Conservation (phyloP, 352 stramenopile species). For the Phytophthora agathidicida region DNA sequence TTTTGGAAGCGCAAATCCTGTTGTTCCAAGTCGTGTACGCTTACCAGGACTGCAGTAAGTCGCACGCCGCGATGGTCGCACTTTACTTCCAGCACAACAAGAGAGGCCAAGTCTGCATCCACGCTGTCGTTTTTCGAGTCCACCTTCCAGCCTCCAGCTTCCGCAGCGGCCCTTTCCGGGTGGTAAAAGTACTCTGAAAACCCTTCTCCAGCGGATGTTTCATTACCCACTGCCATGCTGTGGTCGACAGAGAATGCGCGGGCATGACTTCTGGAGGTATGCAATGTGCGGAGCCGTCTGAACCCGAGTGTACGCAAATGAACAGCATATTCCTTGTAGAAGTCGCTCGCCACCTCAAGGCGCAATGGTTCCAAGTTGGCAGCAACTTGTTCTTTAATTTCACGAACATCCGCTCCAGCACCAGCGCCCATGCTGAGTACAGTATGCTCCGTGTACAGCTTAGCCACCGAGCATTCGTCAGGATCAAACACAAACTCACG, state of each 20-base stretch:
- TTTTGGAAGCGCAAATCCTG: conserved; percentile 70
- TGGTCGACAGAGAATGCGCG: conserved; percentile 26
- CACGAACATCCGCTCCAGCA: conserved; percentile 58
- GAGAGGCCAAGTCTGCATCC: conserved; percentile 23
- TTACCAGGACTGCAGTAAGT: conserved; percentile 66
- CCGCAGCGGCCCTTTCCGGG: conserved; percentile 41
- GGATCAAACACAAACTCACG: conserved; percentile 83
- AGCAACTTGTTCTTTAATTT: conserved; percentile 79
- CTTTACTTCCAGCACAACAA: conserved; percentile 75
- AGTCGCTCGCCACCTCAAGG: conserved; percentile 73
- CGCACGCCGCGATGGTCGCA: conserved; percentile 77
- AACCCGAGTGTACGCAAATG: conserved; percentile 77
- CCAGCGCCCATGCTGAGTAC: conserved; percentile 71
- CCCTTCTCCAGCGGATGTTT: conserved; percentile 47
- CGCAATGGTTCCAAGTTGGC: conserved; percentile 70
- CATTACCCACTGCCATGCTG: conserved; percentile 14
- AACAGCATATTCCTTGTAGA: conserved; percentile 70
- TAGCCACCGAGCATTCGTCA: conserved; percentile 72
- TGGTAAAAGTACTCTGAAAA: conserved; percentile 82
- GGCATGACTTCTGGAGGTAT: conserved; percentile 24
- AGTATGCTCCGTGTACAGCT: conserved; percentile 81
- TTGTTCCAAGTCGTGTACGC: conserved; percentile 63
- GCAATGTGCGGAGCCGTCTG: conserved; percentile 52
- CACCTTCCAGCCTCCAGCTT: conserved; percentile 26
- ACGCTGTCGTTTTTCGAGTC: conserved; percentile 2